Evolutionary conservation across 257 asterid genomes (phyloP).

Genomic region (Nicotiana undulata): DNA sequence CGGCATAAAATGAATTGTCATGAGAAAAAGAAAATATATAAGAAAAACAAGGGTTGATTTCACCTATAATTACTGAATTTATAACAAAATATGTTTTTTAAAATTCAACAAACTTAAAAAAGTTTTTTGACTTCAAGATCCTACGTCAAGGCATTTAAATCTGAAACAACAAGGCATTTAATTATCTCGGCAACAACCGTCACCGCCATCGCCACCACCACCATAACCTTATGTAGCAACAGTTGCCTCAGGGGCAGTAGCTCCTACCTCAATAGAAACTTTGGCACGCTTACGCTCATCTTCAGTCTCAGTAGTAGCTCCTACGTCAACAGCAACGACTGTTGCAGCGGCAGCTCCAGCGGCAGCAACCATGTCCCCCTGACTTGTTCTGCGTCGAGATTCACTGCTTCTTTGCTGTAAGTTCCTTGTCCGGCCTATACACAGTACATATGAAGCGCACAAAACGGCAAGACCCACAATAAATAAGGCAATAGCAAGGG

Average conservation of each 20-base stretch:
- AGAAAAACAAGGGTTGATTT: no score
- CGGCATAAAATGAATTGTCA: no score
- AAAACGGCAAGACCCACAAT: not conserved
- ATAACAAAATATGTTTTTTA: no score
- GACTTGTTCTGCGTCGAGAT: not conserved
- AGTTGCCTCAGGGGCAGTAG: not conserved
- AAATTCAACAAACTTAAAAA: no score
- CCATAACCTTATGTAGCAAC: no score
- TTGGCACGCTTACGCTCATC: not conserved
- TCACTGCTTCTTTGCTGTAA: not conserved
- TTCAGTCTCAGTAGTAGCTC: not conserved
- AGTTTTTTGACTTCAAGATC: no score
- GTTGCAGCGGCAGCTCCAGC: not conserved
- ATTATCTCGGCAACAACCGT: no score
- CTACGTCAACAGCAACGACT: not conserved
- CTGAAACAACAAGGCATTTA: no score
- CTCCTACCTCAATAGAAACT: not conserved
- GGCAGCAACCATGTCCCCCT: not conserved
- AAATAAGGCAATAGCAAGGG: not conserved
- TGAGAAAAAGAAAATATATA: no score
- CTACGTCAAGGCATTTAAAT: no score
- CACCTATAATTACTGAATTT: no score
- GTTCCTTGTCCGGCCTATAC: not conserved
- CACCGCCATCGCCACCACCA: no score
- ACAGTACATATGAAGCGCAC: not conserved